A percentile compares a stretch with the other conserved stretches of the same genome.
Evolutionary conservation across 2,329 filamentous ascomycete species (phyloP).

Genomic region (Phaeosphaeriaceae sp.): DNA sequence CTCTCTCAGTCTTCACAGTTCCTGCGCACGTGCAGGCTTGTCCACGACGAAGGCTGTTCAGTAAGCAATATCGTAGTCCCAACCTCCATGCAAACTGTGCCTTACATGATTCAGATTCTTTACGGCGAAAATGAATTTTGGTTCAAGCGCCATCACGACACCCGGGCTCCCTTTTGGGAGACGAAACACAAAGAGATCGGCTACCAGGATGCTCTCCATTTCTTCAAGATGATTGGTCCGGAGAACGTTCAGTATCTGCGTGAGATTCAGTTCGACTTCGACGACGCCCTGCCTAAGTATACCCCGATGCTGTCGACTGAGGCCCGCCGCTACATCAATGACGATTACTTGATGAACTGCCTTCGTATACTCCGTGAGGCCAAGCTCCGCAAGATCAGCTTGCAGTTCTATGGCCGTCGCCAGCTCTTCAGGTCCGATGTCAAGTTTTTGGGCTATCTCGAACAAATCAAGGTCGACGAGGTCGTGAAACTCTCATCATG

Average conservation of each 20-base stretch:
- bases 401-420: constrained; percentile 54
- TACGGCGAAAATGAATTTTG: constrained; percentile 60
- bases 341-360: constrained; percentile 55
- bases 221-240: constrained; percentile 57
- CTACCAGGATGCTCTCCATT: constrained; percentile 54
- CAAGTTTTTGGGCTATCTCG: constrained; percentile 55
- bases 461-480: constrained; percentile 53
- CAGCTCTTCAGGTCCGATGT: constrained; percentile 43
- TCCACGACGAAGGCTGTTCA: constrained; percentile 54
- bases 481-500: constrained; percentile 36
- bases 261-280: constrained; percentile 53
- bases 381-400: constrained; percentile 51
- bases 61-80: too few relatives aligned
- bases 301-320: constrained; percentile 50
- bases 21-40: constrained; percentile 54
- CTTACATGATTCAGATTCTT: constrained; percentile 39
- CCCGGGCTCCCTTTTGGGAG: constrained; percentile 51
- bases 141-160: constrained; percentile 49
- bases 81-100: not conserved
- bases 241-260: constrained; percentile 56
- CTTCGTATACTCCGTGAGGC: constrained; percentile 53
- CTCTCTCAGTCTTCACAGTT: constrained; percentile 54
- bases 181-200: constrained; percentile 55
- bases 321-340: constrained; percentile 57
- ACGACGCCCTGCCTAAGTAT: constrained; percentile 53